A percentile compares a stretch with the other conserved stretches of the same genome.
Conservation (phyloP, 768 basidiomycete species). For the Trichaptum fuscoviolaceum region DNA sequence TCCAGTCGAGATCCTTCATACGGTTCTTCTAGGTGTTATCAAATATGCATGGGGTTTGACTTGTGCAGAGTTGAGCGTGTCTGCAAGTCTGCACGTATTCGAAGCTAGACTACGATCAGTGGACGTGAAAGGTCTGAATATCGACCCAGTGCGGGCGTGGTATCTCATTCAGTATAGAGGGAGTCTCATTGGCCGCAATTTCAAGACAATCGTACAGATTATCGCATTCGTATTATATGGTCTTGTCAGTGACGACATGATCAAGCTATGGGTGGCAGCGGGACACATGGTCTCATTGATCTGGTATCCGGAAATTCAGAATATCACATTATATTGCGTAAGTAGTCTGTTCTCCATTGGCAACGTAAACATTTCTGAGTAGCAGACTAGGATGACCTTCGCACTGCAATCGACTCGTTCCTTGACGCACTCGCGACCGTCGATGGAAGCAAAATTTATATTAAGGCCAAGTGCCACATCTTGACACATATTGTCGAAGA, state of each 20-base stretch:
- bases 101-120: constrained; percentile 14
- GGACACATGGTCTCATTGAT: not conserved
- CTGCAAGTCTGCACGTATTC: constrained; percentile 3
- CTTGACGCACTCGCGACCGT: constrained; percentile 20
- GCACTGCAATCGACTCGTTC: constrained; percentile 8
- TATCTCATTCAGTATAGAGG: constrained; percentile 16
- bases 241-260: not conserved
- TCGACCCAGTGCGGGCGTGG: constrained; percentile 13
- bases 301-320: constrained; percentile 1
- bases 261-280: not conserved
- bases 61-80: not conserved
- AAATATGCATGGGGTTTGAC: constrained; percentile 35
- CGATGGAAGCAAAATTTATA: constrained; percentile 22
- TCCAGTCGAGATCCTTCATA: constrained; percentile 40
- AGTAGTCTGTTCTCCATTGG: not conserved
- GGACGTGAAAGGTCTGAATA: constrained; percentile 10
- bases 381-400: not conserved
- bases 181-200: constrained; percentile 20
- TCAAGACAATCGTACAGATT: constrained; percentile 20
- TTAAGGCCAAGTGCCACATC: constrained; percentile 30
- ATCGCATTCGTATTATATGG: not conserved
- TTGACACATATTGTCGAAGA: constrained; percentile 26
- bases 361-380: not conserved
- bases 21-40: constrained; percentile 35
- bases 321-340: not conserved